phyloP scores from a whole-genome alignment of 441 rosid genomes.

The Gossypium trilobum region DNA sequence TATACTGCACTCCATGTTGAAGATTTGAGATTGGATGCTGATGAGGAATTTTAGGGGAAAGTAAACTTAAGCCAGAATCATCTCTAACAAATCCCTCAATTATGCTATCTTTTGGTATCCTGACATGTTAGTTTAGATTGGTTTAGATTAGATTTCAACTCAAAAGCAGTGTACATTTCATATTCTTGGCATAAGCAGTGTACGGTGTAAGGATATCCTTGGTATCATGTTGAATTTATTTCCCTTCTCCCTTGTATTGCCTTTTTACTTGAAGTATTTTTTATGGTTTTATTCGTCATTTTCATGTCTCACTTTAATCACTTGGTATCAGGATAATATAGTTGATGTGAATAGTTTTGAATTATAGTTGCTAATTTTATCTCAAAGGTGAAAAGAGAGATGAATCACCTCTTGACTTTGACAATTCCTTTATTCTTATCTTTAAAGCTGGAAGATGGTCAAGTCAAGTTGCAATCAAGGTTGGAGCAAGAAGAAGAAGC shows the following conservation, averaged over 20 bases:
- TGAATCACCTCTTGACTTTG: constrained; percentile 20
- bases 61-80: not conserved
- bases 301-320: not conserved
- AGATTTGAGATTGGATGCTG: constrained; percentile 1
- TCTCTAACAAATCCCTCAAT: not conserved
- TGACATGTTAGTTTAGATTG: not conserved
- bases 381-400: not conserved
- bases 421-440: constrained; percentile 25
- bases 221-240: not conserved
- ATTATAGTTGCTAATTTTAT: not conserved
- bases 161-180: not conserved
- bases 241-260: not conserved
- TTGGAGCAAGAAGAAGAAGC: constrained; percentile 96
- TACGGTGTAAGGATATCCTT: not conserved
- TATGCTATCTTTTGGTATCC: not conserved
- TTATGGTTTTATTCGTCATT: not conserved
- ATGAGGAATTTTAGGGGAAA: not conserved
- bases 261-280: not conserved
- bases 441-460: constrained; percentile 94
- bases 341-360: not conserved
- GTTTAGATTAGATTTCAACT: not conserved
- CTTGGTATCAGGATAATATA: not conserved
- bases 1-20: not conserved
- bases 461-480: constrained; percentile 81
- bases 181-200: not conserved